phyloP scores from a whole-genome alignment of 2,329 filamentous ascomycete species.

The Helotiales sp. region DNA sequence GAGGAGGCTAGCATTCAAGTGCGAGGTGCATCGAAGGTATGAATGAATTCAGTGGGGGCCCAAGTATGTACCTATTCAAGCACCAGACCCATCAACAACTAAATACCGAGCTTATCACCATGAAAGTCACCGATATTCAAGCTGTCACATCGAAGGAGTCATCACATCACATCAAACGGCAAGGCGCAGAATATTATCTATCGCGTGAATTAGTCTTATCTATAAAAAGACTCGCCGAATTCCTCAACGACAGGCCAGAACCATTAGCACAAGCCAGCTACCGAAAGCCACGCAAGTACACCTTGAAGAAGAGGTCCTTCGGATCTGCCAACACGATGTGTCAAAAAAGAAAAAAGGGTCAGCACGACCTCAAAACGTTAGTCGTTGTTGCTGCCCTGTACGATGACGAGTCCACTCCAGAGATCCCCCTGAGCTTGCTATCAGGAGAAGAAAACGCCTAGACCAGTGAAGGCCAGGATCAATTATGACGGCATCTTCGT shows the following conservation, averaged over 20 bases:
- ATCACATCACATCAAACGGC: conserved; percentile 4
- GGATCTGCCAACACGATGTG: conserved; percentile 20
- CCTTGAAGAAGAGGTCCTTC: background rate
- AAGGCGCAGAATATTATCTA: conserved; percentile 17
- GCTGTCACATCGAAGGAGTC: too few relatives aligned
- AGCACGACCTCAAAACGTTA: background rate
- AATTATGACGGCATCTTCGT: conserved; percentile 51
- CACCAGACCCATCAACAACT: too few relatives aligned
- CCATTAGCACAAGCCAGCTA: conserved; percentile 27
- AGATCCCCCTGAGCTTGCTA: background rate
- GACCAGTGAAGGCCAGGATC: conserved; percentile 31
- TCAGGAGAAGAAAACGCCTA: conserved; percentile 16
- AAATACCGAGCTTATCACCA: too few relatives aligned
- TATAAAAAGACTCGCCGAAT: conserved; percentile 23
- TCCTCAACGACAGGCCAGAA: conserved; percentile 21
- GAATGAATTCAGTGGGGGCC: too few relatives aligned
- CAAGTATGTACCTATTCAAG: too few relatives aligned
- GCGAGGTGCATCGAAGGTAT: too few relatives aligned
- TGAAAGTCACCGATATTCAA: too few relatives aligned
- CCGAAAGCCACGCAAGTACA: conserved; percentile 19
- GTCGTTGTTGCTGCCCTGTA: conserved; percentile 7
- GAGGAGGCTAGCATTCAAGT: too few relatives aligned
- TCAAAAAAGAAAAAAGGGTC: conserved; percentile 6
- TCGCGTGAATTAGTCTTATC: conserved; percentile 34
- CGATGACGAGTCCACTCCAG: background rate